phyloP scores from a whole-genome alignment of 1,284 basidiomycete species.

The Trichosporon faecale region DNA sequence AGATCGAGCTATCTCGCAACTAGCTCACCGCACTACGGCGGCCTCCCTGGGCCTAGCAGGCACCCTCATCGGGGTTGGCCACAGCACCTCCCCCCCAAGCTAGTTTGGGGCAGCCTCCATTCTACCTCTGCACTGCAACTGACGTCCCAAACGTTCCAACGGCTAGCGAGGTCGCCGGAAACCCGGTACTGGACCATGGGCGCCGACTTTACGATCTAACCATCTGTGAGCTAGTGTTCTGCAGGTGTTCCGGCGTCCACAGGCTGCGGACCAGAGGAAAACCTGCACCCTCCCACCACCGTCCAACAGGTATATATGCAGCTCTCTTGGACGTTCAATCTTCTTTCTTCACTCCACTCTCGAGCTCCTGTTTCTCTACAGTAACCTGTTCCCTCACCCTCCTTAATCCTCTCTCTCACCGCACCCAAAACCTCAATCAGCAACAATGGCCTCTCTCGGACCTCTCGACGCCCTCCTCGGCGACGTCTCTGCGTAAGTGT shows the following conservation, averaged over 20 bases:
- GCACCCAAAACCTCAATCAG: neutral
- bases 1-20: neutral
- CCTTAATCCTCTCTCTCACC: neutral
- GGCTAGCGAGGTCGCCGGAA: neutral
- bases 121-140: no score
- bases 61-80: neutral
- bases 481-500: slow-evolving; percentile 1
- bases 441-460: slow-evolving; percentile 1
- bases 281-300: neutral
- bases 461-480: neutral
- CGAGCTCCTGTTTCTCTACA: neutral
- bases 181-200: neutral
- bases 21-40: neutral
- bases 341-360: neutral
- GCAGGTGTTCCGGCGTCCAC: neutral
- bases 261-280: neutral
- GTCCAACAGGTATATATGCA: neutral
- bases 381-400: neutral
- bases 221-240: neutral
- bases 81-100: neutral
- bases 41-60: neutral
- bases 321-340: neutral
- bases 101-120: neutral
- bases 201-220: neutral
- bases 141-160: neutral